Evolutionary conservation across 2,329 filamentous ascomycete genomes (phyloP).

Genomic region (Stagonosporopsis chrysanthemi): DNA sequence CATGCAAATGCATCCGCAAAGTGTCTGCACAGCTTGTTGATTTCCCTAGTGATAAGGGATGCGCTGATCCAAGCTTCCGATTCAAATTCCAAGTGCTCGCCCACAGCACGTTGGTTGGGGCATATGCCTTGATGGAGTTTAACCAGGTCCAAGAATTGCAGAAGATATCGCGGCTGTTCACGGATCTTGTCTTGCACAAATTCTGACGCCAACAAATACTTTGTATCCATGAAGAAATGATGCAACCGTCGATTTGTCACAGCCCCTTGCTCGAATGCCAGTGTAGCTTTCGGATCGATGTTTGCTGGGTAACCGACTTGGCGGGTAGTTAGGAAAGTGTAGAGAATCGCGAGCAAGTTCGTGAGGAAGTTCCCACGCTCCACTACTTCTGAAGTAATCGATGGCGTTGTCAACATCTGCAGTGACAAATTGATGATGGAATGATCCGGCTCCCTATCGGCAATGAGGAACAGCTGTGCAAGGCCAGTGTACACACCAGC

Average conservation of each 20-base stretch:
- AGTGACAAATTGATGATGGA: slow-evolving; percentile 98
- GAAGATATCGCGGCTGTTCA: slow-evolving; percentile 82
- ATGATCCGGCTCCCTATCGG: slow-evolving; percentile 94
- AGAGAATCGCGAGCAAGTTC: slow-evolving; percentile 92
- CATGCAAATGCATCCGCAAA: slow-evolving; percentile 86
- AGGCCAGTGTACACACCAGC: slow-evolving; percentile 92
- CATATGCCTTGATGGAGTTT: slow-evolving; percentile 98
- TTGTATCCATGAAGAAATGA: slow-evolving; percentile 95
- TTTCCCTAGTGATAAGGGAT: slow-evolving; percentile 90
- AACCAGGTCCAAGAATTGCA: slow-evolving; percentile 94
- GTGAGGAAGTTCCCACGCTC: slow-evolving; percentile 95
- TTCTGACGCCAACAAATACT: slow-evolving; percentile 86
- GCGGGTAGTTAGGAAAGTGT: slow-evolving; percentile 94
- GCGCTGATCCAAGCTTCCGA: slow-evolving; percentile 98
- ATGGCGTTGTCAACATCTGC: slow-evolving; percentile 95
- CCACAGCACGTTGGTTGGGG: slow-evolving; percentile 88
- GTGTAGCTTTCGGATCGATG: slow-evolving; percentile 81
- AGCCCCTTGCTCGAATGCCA: slow-evolving; percentile 92
- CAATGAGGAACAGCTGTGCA: slow-evolving; percentile 93
- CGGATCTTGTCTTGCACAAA: slow-evolving; percentile 88
- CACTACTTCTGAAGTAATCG: slow-evolving; percentile 94
- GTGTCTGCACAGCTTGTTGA: slow-evolving; percentile 89
- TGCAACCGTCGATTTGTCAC: slow-evolving; percentile 96
- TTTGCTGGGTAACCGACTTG: slow-evolving; percentile 95
- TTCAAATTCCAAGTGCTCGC: slow-evolving; percentile 97